Evolutionary conservation across 768 basidiomycete genomes (phyloP).

Genomic region (Termitomyces sp.): DNA sequence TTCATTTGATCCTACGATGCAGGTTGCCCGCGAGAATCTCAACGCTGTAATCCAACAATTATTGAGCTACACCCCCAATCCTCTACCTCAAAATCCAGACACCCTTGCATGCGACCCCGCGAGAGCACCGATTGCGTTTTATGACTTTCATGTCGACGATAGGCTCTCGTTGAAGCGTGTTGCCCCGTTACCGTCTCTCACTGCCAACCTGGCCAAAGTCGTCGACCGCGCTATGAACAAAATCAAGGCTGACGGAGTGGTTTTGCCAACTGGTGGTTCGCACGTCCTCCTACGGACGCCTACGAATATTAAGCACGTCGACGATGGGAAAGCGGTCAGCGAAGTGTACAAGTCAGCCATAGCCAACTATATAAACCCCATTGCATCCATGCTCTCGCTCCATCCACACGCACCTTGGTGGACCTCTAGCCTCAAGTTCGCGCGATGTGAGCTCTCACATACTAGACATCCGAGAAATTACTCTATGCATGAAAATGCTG

Average conservation of each 20-base stretch:
- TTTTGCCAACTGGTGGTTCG: not conserved
- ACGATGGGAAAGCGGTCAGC: conserved; percentile 4
- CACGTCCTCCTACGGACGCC: not conserved
- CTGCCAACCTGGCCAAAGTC: not conserved
- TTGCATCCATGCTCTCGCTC: conserved; percentile 9
- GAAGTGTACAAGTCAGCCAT: not conserved
- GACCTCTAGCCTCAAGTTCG: conserved; percentile 4
- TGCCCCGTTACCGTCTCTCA: not conserved
- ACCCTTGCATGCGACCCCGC: not conserved
- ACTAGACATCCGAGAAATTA: not conserved
- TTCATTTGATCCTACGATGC: not conserved
- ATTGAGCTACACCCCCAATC: not conserved
- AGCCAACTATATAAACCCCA: not conserved
- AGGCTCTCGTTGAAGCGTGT: conserved; percentile 3
- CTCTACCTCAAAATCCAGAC: not conserved
- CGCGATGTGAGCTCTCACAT: not conserved
- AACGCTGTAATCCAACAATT: conserved; percentile 1
- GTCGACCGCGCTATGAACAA: not conserved
- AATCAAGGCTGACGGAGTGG: not conserved
- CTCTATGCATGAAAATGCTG: conserved; percentile 1
- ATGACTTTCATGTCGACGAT: conserved; percentile 9
- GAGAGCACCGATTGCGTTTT: not conserved
- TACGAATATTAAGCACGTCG: conserved; percentile 1
- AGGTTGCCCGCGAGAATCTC: conserved; percentile 8
- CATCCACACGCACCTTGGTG: conserved; percentile 6